Percentiles rank a stretch among this genome's conserved stretches.
phyloP scores from a whole-genome alignment of 768 basidiomycete genomes.

The Butyriboletus loyo region DNA sequence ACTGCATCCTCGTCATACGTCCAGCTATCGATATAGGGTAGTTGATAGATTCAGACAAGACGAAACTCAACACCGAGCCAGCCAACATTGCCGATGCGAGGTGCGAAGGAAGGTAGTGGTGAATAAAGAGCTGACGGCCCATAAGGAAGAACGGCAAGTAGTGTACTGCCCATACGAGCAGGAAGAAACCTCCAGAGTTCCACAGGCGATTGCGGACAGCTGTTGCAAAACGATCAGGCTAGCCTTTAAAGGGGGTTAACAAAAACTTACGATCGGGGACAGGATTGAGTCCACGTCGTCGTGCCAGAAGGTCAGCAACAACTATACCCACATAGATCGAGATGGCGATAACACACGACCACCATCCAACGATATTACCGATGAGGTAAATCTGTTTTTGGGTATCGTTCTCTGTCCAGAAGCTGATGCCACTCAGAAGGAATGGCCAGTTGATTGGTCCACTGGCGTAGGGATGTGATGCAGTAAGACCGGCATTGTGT shows the following conservation, averaged over 20 bases:
- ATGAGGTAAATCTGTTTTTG: constrained; percentile 96
- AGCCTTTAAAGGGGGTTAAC: background rate
- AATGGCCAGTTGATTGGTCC: constrained; percentile 99
- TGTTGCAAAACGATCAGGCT: constrained; percentile 31
- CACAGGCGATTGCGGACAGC: constrained; percentile 91
- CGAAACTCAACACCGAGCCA: constrained; percentile 87
- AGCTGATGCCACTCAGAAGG: constrained; percentile 92
- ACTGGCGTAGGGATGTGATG: constrained; percentile 96
- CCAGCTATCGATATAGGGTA: constrained; percentile 83
- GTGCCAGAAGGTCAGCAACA: constrained; percentile 84
- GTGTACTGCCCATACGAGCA: constrained; percentile 91
- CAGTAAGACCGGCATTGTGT: constrained; percentile 97
- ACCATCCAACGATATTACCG: constrained; percentile 94
- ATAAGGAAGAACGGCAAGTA: constrained; percentile 98
- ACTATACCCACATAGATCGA: constrained; percentile 89
- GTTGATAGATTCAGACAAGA: constrained; percentile 87
- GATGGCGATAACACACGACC: constrained; percentile 83
- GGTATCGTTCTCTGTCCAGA: constrained; percentile 88
- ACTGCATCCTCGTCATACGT: constrained; percentile 54
- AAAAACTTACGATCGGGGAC: constrained; percentile 77
- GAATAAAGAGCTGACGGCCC: constrained; percentile 94
- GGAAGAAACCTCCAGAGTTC: constrained; percentile 96
- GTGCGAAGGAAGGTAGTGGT: constrained; percentile 97
- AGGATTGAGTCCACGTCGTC: constrained; percentile 79
- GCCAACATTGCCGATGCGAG: constrained; percentile 89